These are phyloP conservation scores for Murraya paniculata DNA, from an alignment of 345 rosid genomes.

Conservation along the genomic window DNA sequence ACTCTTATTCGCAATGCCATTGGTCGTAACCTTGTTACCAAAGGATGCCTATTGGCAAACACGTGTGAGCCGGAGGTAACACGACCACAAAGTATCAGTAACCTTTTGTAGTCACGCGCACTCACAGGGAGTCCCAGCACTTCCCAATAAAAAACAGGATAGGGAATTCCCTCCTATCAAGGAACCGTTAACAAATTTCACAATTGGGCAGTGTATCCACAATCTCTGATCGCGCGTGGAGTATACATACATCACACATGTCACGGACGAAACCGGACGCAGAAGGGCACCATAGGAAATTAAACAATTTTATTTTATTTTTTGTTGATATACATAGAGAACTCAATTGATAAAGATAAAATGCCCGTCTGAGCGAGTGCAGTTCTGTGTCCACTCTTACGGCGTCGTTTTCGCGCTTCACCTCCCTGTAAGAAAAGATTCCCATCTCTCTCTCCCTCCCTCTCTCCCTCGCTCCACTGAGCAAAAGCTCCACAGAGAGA, in stretches of 20 bases:
- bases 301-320: too few relatives aligned
- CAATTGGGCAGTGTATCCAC: neutral
- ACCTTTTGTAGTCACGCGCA: neutral
- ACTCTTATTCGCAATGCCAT: neutral
- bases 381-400: neutral
- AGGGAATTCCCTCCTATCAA: neutral
- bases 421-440: neutral
- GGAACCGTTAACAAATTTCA: neutral
- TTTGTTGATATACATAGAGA: too few relatives aligned
- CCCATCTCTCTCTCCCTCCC: neutral
- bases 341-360: too few relatives aligned
- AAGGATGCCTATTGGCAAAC: neutral
- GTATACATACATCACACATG: neutral
- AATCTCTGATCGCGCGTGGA: neutral
- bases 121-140: neutral
- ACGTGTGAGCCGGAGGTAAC: neutral
- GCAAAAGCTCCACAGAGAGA: neutral
- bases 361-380: neutral
- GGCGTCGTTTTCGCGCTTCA: neutral
- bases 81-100: neutral
- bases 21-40: neutral
- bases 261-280: too few relatives aligned
- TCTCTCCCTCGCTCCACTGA: neutral
- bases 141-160: neutral
- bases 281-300: conserved; percentile 6